Base-by-base conservation (phyloP, 2,329 filamentous ascomycete species). In the Venturia pyrina region DNA sequence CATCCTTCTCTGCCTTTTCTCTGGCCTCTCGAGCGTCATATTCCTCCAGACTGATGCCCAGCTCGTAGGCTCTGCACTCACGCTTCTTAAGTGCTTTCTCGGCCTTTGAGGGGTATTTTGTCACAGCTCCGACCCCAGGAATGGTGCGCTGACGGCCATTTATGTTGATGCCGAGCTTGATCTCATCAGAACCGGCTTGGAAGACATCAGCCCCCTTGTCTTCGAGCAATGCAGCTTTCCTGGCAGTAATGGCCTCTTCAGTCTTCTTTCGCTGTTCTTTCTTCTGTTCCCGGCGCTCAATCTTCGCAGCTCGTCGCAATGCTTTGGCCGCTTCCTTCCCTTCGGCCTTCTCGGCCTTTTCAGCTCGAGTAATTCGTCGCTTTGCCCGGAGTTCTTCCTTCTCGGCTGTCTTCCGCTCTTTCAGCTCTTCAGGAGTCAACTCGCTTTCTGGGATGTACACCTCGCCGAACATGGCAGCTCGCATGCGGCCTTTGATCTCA, bases 21-120 rank as follows among this genome's bases (percentile, higher is more conserved):
- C 34, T 56, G 7, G 41, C 62, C 41, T 50, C 44, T n/a, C 44
- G 41, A 50, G 40, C 62, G 21, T 50, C 44, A 10, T 44, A 41
- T 19, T 64, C 62, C 44, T 64, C 62, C 19, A 44, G 44, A 50
- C 34, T 64, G 19, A 64, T 64, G 62, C 62, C 62, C 19, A 44
- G 40, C 24, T 63, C 41, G 32, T n/a, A 46, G 19, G 63, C 63
- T 62, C 48, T 48, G 48, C 57, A 66, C 17, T 65, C 68, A 63
- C 65, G 65, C 37, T 65, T 68, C 62, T 63, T 68, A 1, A 41
- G 53, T 15, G 11, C 40, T 63, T 66, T 48, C 28, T 61, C 63
- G 8, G 48, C 60, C 21, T 59, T 63, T 10, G 59, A 63, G 11
- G 64, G 64, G 34, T 62, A 65, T 53, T 37, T 63, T 19, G 63